Conservation (phyloP, 1,284 basidiomycete genomes). For the Marasmius fiardii region DNA sequence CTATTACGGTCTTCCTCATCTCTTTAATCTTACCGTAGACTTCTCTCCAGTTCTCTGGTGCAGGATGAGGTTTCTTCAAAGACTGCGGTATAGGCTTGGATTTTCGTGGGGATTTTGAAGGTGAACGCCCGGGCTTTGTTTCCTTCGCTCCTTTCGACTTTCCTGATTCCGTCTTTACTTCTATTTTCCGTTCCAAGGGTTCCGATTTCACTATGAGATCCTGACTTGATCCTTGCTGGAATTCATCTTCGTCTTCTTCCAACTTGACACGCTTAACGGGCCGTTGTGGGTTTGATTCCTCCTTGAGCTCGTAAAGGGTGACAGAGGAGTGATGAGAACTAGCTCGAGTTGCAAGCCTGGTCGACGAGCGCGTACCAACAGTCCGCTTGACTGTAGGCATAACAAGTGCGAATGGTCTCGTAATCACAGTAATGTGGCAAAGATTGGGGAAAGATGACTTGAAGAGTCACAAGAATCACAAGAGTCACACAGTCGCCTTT, state of each 20-base stretch:
- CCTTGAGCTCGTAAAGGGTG: conserved; percentile 36
- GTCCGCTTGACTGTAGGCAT: not conserved
- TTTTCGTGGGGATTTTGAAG: conserved; percentile 31
- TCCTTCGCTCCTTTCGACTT: conserved; percentile 25
- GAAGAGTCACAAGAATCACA: too few relatives aligned
- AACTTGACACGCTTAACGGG: conserved; percentile 31
- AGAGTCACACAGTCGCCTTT: too few relatives aligned
- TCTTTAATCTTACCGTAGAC: conserved; percentile 74
- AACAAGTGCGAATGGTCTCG: too few relatives aligned
- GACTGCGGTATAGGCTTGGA: conserved; percentile 47
- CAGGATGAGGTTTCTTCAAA: conserved; percentile 68
- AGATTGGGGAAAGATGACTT: too few relatives aligned
- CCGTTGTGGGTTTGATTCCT: conserved; percentile 16
- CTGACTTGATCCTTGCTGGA: conserved; percentile 18
- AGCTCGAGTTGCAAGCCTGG: conserved; percentile 30
- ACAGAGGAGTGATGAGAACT: conserved; percentile 43
- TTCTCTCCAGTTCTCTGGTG: conserved; percentile 72
- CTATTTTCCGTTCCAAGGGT: conserved; percentile 8
- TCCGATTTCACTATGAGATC: not conserved
- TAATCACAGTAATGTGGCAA: too few relatives aligned
- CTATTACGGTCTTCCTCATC: conserved; percentile 71
- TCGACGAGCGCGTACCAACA: conserved; percentile 8
- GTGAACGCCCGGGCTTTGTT: not conserved
- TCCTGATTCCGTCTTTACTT: conserved; percentile 13
- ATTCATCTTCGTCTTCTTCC: conserved; percentile 23